Base-by-base conservation (phyloP, 305 asterid genomes). In the Striga hermonthica region DNA sequence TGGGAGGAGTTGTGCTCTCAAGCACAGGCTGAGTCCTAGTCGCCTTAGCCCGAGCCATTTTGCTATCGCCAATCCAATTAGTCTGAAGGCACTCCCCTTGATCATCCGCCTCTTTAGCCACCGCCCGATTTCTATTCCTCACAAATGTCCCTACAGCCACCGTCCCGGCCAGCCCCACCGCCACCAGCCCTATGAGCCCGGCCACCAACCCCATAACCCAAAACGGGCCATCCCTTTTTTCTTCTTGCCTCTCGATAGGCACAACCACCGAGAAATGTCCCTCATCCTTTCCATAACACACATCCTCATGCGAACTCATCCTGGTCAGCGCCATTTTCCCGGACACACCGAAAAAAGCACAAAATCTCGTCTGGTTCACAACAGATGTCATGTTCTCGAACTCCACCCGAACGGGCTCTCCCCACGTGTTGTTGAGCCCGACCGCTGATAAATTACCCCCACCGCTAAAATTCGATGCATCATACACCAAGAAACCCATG, bases 41-140 rank as follows among this genome's bases (percentile, higher is more conserved):
- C n/a, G 68, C 77, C 41, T 76, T 73, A 41, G 96, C 96, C 14
- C 84, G 68, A 15, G 95, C 92, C 84, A 89, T 75, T 77, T 86
- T 89, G 66, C 89, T 82, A 67, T 71, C 67, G 41, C 64, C 68
- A 38, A 84, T 70, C 76, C 83, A 68, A 62, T 66, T 31, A 7
- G 73, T 72, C 9, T 58, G 71, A 66, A 84, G 70, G 52, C 62
- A 61, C 65, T 75, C 87, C 31, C 77, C 90, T 52, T 22, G 31
- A 22, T 76, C 84, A 6, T 74, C 82, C 48, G 82, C 86, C 70
- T 78, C 86, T 63, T 79, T 81, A 9, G 73, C 87, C 85, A 78
- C 75, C 28, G 52, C 88, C 38, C 64, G 64, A 56, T 52, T 77
- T 54, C 74, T 84, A 67, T 74, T 88, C 62, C 60, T 72, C 4